These are phyloP conservation scores for Neurospora hispaniola DNA, from an alignment of 495 filamentous ascomycete species.

Conservation along the genomic window DNA sequence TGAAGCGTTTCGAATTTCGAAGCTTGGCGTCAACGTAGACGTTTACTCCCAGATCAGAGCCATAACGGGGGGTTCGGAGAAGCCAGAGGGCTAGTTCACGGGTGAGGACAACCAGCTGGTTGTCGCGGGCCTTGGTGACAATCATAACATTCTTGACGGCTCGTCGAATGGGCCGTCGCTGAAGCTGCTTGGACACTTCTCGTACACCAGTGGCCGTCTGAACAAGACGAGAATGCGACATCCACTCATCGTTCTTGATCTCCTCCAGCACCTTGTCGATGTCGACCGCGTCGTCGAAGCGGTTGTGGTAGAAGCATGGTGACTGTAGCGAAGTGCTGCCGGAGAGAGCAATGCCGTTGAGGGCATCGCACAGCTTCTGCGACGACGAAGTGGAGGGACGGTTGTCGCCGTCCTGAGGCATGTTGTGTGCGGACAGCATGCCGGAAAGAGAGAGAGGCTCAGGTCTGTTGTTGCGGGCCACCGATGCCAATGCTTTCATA, in stretches of 20 bases:
- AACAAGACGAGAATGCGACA: conserved; percentile 84
- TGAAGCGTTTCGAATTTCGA: conserved; percentile 75
- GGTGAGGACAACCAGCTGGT: conserved; percentile 74
- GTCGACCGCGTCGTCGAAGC: conserved; percentile 92
- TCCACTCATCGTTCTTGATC: conserved; percentile 77
- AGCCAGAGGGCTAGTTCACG: conserved; percentile 80
- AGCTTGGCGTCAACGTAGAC: conserved; percentile 94
- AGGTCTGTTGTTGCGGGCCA: conserved; percentile 49
- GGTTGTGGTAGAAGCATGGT: conserved; percentile 93
- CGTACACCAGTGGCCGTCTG: conserved; percentile 91
- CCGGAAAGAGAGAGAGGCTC: conserved; percentile 45
- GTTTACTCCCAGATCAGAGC: conserved; percentile 65
- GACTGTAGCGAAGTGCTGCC: conserved; percentile 53
- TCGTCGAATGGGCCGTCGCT: conserved; percentile 75
- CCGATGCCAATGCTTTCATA: conserved; percentile 76
- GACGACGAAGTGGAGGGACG: conserved; percentile 41
- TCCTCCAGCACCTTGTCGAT: conserved; percentile 92
- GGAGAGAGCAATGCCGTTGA: conserved; percentile 47
- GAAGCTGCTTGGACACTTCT: conserved; percentile 88
- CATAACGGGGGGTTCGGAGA: conserved; percentile 71
- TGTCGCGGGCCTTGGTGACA: conserved; percentile 91
- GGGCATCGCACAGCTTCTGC: conserved; percentile 53
- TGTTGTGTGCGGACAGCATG: conserved; percentile 35
- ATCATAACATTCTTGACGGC: conserved; percentile 91
- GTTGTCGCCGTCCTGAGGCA: conserved; percentile 28